Percentiles rank a stretch among this genome's conserved stretches.
phyloP scores from a whole-genome alignment of 495 filamentous ascomycete species.

The Aspergillus asperescens region DNA sequence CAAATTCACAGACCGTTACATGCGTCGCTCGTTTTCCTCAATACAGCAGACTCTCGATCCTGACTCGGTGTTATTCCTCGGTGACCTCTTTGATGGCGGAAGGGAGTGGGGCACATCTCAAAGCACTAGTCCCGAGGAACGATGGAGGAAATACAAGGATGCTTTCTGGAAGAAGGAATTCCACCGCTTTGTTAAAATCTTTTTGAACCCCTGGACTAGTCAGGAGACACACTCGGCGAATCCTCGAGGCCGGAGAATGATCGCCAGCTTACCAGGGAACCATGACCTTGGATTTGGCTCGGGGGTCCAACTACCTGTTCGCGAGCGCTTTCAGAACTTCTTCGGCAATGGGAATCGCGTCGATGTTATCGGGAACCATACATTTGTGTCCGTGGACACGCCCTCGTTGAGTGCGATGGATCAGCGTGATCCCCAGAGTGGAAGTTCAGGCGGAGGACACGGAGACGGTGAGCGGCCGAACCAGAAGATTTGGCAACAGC shows the following conservation, averaged over 20 bases:
- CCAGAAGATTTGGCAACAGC: constrained; percentile 67
- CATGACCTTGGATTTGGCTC: constrained; percentile 94
- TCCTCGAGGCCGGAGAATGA: constrained; percentile 54
- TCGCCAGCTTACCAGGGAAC: constrained; percentile 85
- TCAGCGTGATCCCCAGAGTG: constrained; percentile 45
- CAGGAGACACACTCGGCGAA: constrained; percentile 34
- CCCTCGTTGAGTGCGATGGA: constrained; percentile 76
- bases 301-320: constrained; percentile 71
- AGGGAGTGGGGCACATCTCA: constrained; percentile 81
- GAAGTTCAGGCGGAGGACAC: constrained; percentile 33
- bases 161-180: constrained; percentile 82
- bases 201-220: constrained; percentile 57
- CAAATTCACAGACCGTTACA: constrained; percentile 80
- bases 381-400: constrained; percentile 84
- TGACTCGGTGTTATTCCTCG: constrained; percentile 82
- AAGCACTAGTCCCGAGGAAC: constrained; percentile 60
- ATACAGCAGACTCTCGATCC: constrained; percentile 68
- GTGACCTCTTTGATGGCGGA: constrained; percentile 94
- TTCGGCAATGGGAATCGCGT: constrained; percentile 87
- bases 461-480: constrained; percentile 36
- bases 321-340: constrained; percentile 76
- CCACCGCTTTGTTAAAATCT: constrained; percentile 70
- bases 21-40: constrained; percentile 69
- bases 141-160: constrained; percentile 70
- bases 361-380: constrained; percentile 90